Evolutionary conservation across 2,329 filamentous ascomycete species (phyloP).

Genomic region (Ilyonectria mors-panacis): DNA sequence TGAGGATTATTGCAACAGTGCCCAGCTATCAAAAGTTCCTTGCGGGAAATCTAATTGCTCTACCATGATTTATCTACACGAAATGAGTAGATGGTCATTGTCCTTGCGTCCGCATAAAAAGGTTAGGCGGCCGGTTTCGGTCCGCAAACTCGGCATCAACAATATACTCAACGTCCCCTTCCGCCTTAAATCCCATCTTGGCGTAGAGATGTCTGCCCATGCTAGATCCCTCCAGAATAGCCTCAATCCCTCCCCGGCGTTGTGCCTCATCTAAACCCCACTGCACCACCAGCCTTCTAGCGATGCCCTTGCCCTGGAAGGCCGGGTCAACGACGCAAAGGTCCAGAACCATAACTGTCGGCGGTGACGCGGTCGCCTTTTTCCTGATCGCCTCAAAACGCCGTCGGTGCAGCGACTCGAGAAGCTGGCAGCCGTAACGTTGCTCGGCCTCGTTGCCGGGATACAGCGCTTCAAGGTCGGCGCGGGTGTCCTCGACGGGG

Average conservation of each 20-base stretch:
- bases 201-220: constrained; percentile 64
- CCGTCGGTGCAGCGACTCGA: constrained; percentile 59
- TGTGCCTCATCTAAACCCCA: constrained; percentile 63
- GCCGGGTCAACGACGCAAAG: constrained; percentile 67
- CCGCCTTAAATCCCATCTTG: constrained; percentile 61
- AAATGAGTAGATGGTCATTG: neutral
- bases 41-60: neutral
- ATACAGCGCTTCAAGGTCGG: constrained; percentile 55
- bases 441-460: constrained; percentile 61
- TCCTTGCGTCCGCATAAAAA: constrained; percentile 62
- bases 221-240: constrained; percentile 61
- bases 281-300: constrained; percentile 61
- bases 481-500: constrained; percentile 52
- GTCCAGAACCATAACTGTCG: constrained; percentile 66
- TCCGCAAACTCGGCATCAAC: constrained; percentile 60
- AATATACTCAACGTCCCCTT: constrained; percentile 59
- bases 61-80: neutral
- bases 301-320: constrained; percentile 67
- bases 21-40: neutral
- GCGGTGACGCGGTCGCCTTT: constrained; percentile 55
- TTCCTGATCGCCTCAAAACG: constrained; percentile 60
- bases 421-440: constrained; percentile 62
- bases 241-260: constrained; percentile 58
- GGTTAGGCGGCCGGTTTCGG: constrained; percentile 57
- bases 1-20: too few relatives aligned